phyloP scores from a whole-genome alignment of 257 asterid species.

The Salvia splendens region DNA sequence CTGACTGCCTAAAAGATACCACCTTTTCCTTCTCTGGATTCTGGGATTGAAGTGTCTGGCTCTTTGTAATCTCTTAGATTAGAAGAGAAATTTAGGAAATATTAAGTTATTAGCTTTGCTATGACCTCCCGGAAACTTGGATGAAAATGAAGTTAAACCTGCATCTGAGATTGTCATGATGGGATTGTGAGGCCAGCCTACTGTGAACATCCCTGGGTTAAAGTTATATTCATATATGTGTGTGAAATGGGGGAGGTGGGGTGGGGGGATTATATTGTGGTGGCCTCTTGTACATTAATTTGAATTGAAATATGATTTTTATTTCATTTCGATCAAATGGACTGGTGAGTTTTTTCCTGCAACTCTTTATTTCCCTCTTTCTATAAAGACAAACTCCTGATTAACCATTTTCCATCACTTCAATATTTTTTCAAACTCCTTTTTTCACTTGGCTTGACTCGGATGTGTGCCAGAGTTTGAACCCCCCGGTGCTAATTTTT shows the following conservation, averaged over 20 bases:
- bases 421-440: neutral
- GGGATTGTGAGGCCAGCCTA: neutral
- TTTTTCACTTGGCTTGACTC: constrained; percentile 18
- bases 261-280: neutral
- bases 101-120: neutral
- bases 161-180: neutral
- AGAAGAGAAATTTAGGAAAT: neutral
- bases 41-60: neutral
- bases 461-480: constrained; percentile 58
- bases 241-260: neutral
- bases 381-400: neutral
- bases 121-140: neutral
- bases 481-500: constrained; percentile 80
- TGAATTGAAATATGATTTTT: no score
- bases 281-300: neutral
- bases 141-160: neutral
- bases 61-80: neutral
- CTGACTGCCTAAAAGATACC: neutral
- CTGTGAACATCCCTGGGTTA: neutral
- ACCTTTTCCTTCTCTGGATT: neutral
- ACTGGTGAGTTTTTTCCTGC: no score
- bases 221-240: neutral
- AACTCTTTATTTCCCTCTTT: no score
- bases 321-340: no score
- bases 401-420: neutral